Base-by-base conservation (phyloP, 2,329 filamentous ascomycete genomes). In the Exophiala xenobiotica region DNA sequence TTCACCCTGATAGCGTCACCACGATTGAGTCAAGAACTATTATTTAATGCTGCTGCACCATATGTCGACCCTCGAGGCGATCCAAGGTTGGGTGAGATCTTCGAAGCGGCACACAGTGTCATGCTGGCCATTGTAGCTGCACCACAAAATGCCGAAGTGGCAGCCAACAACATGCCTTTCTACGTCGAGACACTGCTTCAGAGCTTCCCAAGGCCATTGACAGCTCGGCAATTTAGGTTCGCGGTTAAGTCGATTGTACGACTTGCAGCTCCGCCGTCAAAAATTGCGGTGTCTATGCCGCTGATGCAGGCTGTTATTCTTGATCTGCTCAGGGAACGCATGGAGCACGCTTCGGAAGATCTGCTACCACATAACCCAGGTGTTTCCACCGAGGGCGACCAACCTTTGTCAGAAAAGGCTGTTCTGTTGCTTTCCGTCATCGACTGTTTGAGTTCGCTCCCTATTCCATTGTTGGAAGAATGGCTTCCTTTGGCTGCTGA, bases 191-290 rank as follows among this genome's bases (percentile, higher is more conserved):
- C 85, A 11, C 77, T 96, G 0, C 88, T 95, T 64, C 76, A 75
- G 64, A 85, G 89, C 1, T 96, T 96, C 68, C 90, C 91, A 0
- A 67, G 76, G 1, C 86, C 86, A 52, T 82, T 96, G 16, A 91
- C 88, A 0, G 78, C 88, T 1, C 83, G 90, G 12, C 91, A 96
- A 67, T 96, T 96, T 74, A 82, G 90, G 23, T 77, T 96, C 7
- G 91, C 90, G 8, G 91, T 95, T 75, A 88, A 86, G 66, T 92
- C 89, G 1, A 75, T 96, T 39, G 82, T 95, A 68, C 86, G 87
- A 62, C 85, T 95, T 53, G 83, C 90, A 8, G 85, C 87, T 2
- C 89, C 90, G 2, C 91, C 90, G 0, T 90, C 87, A 29, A 79
- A 83, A 1, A 79, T 95, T 33, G 83, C 87, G 26, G 83, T 81